Base-by-base conservation (phyloP, 305 asterid genomes). In the Ilex paraguariensis region DNA sequence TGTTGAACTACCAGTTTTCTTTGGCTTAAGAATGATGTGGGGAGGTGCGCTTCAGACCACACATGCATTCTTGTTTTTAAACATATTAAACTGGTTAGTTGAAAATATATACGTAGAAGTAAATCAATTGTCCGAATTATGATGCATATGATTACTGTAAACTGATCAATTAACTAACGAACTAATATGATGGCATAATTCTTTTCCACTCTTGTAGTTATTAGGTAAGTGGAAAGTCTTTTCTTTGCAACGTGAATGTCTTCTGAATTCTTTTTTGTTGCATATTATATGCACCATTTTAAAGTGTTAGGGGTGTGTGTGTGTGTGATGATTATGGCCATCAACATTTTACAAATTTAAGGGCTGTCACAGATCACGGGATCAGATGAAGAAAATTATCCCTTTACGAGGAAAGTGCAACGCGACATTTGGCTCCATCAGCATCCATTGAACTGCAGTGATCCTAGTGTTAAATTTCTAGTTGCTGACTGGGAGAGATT, bases 321-420 rank as follows among this genome's bases (percentile, higher is more conserved):
- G n/a, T 8, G 42, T 36, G 42, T 36, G 9, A 46, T 13, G 13
- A 5, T 13, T 46, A 4, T 46, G 5, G 52, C 15, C 52, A 7
- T 46, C 10, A 4, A 46, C 2, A 46, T 13, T 21, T 46, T 40
- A 60, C 31, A n/a, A 46, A 17, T 7, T 17, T 2, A 45, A 60
- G 61, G 7, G 42, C 66, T 60, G 61, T 52, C 50, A 66, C 74
- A 93, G 98, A 68, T 93, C 10, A 64, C 71, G 3, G 99, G 97
- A 66, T 90, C 99, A 16, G 97, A 93, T 54, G 90, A 59, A 62
- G 95, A 93, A 69, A 93, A 93, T 63, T 93, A 87, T 76, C 99
- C 99, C n/a, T 77, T 90, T 40, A 93, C 99, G 3, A 81, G 99
- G 81, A 83, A 87, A 87, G 97, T 78, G 71, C 99, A 93, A 66